Base-by-base conservation (phyloP, 148 eudicot species). In the Dianthus caryophyllus region DNA sequence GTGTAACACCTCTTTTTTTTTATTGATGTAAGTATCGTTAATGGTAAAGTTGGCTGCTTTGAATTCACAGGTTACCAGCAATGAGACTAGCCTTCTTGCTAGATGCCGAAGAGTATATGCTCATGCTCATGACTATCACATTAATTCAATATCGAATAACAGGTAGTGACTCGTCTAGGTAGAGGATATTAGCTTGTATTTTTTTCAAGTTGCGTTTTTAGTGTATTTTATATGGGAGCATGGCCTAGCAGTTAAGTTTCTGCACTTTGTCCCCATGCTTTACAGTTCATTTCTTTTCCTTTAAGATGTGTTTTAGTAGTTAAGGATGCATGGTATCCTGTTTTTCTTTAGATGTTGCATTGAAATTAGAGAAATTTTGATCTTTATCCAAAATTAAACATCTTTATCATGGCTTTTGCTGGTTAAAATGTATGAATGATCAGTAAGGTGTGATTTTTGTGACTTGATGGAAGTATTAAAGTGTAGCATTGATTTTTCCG, bases 41-140 rank as follows among this genome's bases (percentile, higher is more conserved):
- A 70, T 38, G 67, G 33, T 61, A 13, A 47, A 24, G 48, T 36
- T 61, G 21, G 36, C 31, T 24, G 62, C 65, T 14, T 64, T 64
- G 44, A 1, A 52, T 60, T 64, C 71, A 62, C 78, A 88, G 95
- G 88, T 85, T 31, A 82, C 86, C 50, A 84, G 83, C 83, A 78
- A 78, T 26, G 90, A 88, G 80, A 85, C 86, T 21, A 85, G 84
- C 79, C 90, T 81, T 73, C 64, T 85, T 70, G 90, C 95, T 30
- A 83, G 85, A 71, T 88, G 90, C 65, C 80, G 95, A 70, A 84
- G 90, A 81, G 83, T 80, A 18, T 88, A 88, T 82, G 90, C 95
- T 73, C 95, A 88, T 82, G 95, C 95, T 71, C 95, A 88, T 78
- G 95, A 88, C 70, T 88, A 85, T 74, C 90, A 88, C 75, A 85